Base-by-base conservation (phyloP, 2,329 filamentous ascomycete species). In the Trichoderma semiorbis region DNA sequence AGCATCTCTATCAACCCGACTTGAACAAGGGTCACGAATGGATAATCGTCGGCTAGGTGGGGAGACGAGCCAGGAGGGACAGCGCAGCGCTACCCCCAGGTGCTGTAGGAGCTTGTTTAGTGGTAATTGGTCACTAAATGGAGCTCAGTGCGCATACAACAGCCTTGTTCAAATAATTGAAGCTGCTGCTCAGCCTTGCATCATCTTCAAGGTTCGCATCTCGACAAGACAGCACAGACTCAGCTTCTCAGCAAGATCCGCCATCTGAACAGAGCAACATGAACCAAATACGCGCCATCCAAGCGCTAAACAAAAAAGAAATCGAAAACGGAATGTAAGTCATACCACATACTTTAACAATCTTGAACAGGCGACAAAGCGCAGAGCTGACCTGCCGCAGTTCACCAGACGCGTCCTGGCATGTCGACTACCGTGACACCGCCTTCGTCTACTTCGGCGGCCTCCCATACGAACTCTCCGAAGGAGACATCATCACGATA, bases 391-490 rank as follows among this genome's bases (percentile, higher is more conserved):
- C 74, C 6, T 63, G 28, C 57, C 53, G 66, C 53, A 95, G 94
- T 76, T 87, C 91, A 3, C 91, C 95, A 55, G 91, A 94, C 82
- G 95, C 92, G 74, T 98, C 95, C 71, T 98, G 95, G 95, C 95
- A 98, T 81, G 91, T 92, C 80, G 97, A 99, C 85, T 99, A 98
- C 83, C 93, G 94, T 83, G 96, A 97, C 84, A 98, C 96, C 2
- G 97, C 96, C 72, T 99, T 95, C 81, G 85, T 99, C 80, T 97
- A 98, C 85, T 95, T 99, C 76, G 97, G 97, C 78, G 95, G 95
- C 32, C 88, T 99, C 14, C 94, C 95, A 4, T 97, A 93, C 82
- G 93, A 97, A 78, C 88, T 99, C 53, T 94, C 94, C 63, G 96
- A 99, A 84, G 97, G 97, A 82, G 96, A 99, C 82, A 88, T 99